phyloP scores from a whole-genome alignment of 2,329 filamentous ascomycete species.

The Elsinoe perseae region DNA sequence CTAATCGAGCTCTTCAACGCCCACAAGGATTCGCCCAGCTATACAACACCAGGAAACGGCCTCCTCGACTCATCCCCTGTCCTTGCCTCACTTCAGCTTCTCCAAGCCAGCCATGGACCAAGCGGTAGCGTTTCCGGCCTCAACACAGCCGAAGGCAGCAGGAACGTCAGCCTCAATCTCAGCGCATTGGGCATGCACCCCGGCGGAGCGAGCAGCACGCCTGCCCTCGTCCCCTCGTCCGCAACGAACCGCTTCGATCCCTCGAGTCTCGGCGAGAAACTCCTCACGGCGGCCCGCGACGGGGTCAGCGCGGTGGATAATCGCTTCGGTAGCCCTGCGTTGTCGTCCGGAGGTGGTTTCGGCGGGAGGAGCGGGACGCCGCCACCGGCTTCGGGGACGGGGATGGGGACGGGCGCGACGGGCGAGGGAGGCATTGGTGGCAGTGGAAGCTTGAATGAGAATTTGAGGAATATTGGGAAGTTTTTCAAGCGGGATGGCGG shows the following conservation, averaged over 20 bases:
- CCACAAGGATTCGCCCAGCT: conserved; percentile 59
- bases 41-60: conserved; percentile 44
- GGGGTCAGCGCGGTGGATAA: conserved; percentile 50
- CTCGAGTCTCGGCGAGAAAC: conserved; percentile 71
- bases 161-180: conserved; percentile 15
- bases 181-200: conserved; percentile 34
- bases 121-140: conserved; percentile 14
- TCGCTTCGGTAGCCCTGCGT: conserved; percentile 57
- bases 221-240: conserved; percentile 27
- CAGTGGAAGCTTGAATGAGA: conserved; percentile 77
- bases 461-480: conserved; percentile 90
- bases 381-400: conserved; percentile 22
- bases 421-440: conserved; percentile 22
- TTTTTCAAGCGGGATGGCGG: conserved; percentile 87
- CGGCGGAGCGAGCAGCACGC: conserved; percentile 33
- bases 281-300: conserved; percentile 81
- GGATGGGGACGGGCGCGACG: conserved; percentile 22
- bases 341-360: conserved; percentile 16
- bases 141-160: conserved; percentile 17
- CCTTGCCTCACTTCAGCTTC: conserved; percentile 52
- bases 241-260: conserved; percentile 60
- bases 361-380: conserved; percentile 19
- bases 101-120: conserved; percentile 40
- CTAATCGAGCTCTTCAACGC: conserved; percentile 87
- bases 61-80: conserved; percentile 61